These are phyloP conservation scores for Cladosporium sphaerospermum DNA, from an alignment of 2,329 filamentous ascomycete species.

Conservation along the genomic window DNA sequence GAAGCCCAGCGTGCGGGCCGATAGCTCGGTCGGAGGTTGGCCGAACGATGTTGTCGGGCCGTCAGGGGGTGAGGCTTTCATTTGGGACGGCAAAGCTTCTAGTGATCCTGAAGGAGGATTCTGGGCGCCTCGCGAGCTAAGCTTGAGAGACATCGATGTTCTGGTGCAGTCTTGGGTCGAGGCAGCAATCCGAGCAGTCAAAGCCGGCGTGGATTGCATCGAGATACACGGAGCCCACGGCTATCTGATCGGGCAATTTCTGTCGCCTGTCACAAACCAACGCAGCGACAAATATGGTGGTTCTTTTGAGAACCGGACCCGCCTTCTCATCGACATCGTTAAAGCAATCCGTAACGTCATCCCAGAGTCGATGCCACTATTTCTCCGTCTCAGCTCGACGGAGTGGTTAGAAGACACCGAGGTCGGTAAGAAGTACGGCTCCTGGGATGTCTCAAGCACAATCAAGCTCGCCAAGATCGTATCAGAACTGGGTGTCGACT, in stretches of 20 bases:
- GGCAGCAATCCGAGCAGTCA: slow-evolving; percentile 48
- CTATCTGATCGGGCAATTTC: slow-evolving; percentile 65
- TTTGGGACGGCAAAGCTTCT: slow-evolving; percentile 32
- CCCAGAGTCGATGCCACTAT: slow-evolving; percentile 61
- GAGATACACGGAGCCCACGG: slow-evolving; percentile 78
- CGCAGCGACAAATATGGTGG: slow-evolving; percentile 63
- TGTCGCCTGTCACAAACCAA: slow-evolving; percentile 62
- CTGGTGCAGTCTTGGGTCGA: slow-evolving; percentile 58
- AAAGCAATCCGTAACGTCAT: slow-evolving; percentile 53
- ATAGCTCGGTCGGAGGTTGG: slow-evolving; percentile 44
- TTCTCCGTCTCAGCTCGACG: slow-evolving; percentile 64
- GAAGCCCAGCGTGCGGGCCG: slow-evolving; percentile 48
- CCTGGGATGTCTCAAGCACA: slow-evolving; percentile 62
- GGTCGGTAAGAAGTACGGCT: slow-evolving; percentile 45
- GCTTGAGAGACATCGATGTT: slow-evolving; percentile 59
- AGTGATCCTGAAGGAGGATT: slow-evolving; percentile 28
- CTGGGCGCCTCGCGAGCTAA: slow-evolving; percentile 29
- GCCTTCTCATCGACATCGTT: slow-evolving; percentile 58
- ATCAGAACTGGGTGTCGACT: slow-evolving; percentile 66
- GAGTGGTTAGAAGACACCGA: slow-evolving; percentile 65
- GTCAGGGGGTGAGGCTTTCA: slow-evolving; percentile 38
- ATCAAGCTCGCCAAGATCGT: slow-evolving; percentile 60
- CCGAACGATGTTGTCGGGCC: slow-evolving; percentile 51
- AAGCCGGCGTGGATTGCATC: slow-evolving; percentile 67
- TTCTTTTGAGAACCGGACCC: slow-evolving; percentile 62